Base-by-base conservation (phyloP, 331 rosid species). In the Rosa hybrid region DNA sequence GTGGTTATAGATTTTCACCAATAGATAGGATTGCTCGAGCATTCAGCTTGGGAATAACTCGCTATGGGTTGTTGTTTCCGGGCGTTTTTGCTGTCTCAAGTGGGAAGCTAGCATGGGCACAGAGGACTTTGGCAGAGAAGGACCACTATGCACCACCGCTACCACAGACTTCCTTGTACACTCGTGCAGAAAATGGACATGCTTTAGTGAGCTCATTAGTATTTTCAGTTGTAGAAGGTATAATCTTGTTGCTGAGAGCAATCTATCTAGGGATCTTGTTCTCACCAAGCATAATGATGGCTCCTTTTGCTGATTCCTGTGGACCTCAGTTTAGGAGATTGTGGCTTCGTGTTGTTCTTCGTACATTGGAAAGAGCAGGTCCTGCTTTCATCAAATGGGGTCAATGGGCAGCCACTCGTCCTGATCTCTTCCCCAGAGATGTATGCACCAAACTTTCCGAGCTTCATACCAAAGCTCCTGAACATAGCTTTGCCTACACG, bases 351-450 rank as follows among this genome's bases (percentile, higher is more conserved):
- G 85, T 93, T 75, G 82, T 95, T 81, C 99, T 78, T 76, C 93
- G 91, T 46, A 88, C 99, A 8, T 84, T 95, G 76, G 99, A 95
- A 79, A 88, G 74, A 68, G 96, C 98, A 56, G 99, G 99, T 57
- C 99, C 98, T 7, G 98, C 99, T 25, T 95, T 95, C 84, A 95
- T 95, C 76, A 95, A 95, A 85, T 95, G 99, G 99, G 99, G 99
- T 81, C 99, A 95, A 78, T 95, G 99, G 99, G 99, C 99, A 81
- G 99, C 99, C 72, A 93, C 99, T 46, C 80, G 99, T 64, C 99
- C 99, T 80, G 99, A 95, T 90, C 98, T 95, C 76, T 95, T 95
- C 82, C 98, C 99, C 8, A 89, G 94, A 74, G 99, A 95, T 84
- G 87, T 95, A 71, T 95, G 99, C 80, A 81, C 65, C 77, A 72